A percentile compares a stretch with the other conserved stretches of the same genome.
Evolutionary conservation across 1,139 yeast genomes (phyloP).

Genomic region (Eremothecium gossypii): DNA sequence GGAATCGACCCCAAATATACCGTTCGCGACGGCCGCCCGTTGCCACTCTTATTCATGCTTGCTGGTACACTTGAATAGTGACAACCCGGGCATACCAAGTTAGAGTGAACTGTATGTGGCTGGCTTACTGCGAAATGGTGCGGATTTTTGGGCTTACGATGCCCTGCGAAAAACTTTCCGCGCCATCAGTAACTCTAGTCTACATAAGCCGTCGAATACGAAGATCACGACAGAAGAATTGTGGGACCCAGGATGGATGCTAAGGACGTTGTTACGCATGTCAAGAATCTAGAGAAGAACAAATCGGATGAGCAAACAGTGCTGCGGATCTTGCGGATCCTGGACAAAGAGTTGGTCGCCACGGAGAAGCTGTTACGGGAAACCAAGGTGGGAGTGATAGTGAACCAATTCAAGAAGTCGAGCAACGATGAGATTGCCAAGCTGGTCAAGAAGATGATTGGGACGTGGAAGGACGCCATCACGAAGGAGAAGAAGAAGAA

Average conservation of each 20-base stretch:
- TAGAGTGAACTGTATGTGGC: too few relatives aligned
- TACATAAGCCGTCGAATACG: too few relatives aligned
- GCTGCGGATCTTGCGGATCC: constrained; percentile 52
- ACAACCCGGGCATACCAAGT: too few relatives aligned
- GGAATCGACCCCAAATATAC: constrained; percentile 62
- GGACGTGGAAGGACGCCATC: constrained; percentile 85
- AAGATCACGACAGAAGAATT: background rate
- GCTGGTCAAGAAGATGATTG: constrained; percentile 73
- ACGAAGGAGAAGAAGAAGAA: constrained; percentile 54
- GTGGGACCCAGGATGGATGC: constrained; percentile 45
- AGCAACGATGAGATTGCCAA: constrained; percentile 54
- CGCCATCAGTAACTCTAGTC: background rate
- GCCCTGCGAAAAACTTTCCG: background rate
- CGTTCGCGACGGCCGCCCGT: constrained; percentile 33
- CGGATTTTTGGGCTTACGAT: too few relatives aligned
- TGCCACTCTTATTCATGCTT: constrained; percentile 3
- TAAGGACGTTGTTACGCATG: constrained; percentile 63
- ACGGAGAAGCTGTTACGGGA: constrained; percentile 78
- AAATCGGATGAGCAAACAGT: constrained; percentile 52
- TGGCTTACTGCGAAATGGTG: too few relatives aligned
- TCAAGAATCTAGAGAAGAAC: constrained; percentile 66
- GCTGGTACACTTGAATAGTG: background rate
- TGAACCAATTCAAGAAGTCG: constrained; percentile 74
- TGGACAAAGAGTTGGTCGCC: constrained; percentile 67
- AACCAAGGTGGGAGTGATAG: constrained; percentile 97